Percentiles rank a stretch among this genome's conserved stretches.
phyloP scores from a whole-genome alignment of 768 basidiomycete species.

The Amanita pseudoporphyria region DNA sequence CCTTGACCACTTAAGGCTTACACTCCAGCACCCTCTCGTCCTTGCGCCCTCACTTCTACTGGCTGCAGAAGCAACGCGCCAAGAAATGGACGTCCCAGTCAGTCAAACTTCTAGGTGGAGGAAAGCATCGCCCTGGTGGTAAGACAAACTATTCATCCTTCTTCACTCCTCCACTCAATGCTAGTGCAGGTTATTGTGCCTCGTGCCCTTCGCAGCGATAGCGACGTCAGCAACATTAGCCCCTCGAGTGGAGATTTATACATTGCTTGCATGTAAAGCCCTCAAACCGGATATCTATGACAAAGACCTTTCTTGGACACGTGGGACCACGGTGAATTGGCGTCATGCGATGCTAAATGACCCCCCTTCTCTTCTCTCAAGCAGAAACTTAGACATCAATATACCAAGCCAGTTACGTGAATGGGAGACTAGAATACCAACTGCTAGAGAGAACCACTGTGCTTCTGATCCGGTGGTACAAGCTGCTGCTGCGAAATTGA shows the following conservation, averaged over 20 bases:
- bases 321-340: no score
- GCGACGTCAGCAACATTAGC: constrained; percentile 51
- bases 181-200: constrained; percentile 43
- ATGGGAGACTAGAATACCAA: constrained; percentile 6
- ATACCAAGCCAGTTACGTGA: no score
- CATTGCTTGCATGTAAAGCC: constrained; percentile 59
- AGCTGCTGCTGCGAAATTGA: constrained; percentile 60
- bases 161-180: background rate
- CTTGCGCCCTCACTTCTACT: no score
- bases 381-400: no score
- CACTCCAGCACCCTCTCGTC: no score
- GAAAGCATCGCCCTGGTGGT: constrained; percentile 5
- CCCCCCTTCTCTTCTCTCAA: no score
- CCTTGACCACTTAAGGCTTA: no score
- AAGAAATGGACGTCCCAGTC: background rate
- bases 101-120: background rate
- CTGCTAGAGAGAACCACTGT: constrained; percentile 28
- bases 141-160: background rate
- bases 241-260: constrained; percentile 66
- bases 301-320: constrained; percentile 10
- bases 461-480: constrained; percentile 63
- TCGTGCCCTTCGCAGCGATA: constrained; percentile 44
- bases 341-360: no score
- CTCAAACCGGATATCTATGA: constrained; percentile 50
- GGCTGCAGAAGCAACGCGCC: no score